phyloP scores from a whole-genome alignment of 176 grass and related monocot genomes.

The Panicum miliaceum region DNA sequence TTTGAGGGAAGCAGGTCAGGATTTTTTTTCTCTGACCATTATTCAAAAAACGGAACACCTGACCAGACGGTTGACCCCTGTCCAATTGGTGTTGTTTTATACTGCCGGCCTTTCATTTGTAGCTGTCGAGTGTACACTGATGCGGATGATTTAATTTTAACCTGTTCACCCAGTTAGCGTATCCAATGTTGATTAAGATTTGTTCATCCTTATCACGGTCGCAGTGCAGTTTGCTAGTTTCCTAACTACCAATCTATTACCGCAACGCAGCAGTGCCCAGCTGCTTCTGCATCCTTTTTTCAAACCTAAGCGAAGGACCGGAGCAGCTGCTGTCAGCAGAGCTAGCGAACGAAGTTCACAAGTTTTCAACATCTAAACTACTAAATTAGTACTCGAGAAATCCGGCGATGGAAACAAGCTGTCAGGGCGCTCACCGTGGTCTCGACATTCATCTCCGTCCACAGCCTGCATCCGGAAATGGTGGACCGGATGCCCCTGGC shows the following conservation, averaged over 20 bases:
- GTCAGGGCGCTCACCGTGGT: constrained; percentile 60
- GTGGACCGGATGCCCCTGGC: constrained; percentile 52
- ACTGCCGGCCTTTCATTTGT: not conserved
- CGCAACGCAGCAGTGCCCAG: not conserved
- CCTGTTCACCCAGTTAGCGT: too few species aligned
- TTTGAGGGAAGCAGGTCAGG: not conserved
- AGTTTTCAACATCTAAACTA: not conserved
- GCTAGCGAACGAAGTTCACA: not conserved
- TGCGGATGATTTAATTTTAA: not conserved
- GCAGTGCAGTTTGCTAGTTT: not conserved
- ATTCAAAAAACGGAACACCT: not conserved
- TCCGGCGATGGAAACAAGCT: not conserved
- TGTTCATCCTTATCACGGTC: not conserved
- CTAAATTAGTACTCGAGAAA: not conserved
- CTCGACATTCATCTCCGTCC: constrained; percentile 66
- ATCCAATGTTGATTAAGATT: not conserved
- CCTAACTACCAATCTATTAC: not conserved
- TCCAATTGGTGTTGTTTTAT: not conserved
- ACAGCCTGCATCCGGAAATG: constrained; percentile 47
- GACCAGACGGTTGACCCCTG: constrained; percentile 2
- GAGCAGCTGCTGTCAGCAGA: not conserved
- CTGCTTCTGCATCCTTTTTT: not conserved
- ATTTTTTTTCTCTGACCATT: not conserved
- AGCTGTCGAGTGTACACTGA: not conserved
- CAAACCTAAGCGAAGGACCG: not conserved